These are phyloP conservation scores for Triticum timopheevii DNA, from an alignment of 176 grass and related monocot genomes.

Conservation along the genomic window DNA sequence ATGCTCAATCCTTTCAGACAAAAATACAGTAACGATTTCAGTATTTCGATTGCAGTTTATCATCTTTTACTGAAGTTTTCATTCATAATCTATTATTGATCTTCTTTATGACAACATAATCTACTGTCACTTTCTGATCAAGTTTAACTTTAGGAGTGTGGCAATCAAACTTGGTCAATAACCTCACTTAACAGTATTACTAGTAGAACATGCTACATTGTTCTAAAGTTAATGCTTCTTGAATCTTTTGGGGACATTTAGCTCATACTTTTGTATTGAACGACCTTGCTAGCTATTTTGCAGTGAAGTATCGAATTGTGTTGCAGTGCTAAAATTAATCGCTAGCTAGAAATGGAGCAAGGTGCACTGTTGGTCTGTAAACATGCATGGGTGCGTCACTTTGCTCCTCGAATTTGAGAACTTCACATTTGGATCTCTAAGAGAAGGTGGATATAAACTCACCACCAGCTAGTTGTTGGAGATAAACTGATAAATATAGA, in stretches of 20 bases:
- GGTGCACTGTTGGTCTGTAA: background rate
- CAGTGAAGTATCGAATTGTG: background rate
- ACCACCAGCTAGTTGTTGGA: background rate
- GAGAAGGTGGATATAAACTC: background rate
- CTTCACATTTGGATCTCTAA: background rate
- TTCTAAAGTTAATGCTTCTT: background rate
- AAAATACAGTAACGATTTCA: background rate
- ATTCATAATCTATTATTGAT: background rate
- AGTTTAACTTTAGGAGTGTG: background rate
- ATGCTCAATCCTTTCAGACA: constrained; percentile 16
- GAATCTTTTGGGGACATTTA: background rate
- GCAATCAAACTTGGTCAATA: background rate
- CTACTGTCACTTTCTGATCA: background rate
- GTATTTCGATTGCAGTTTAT: background rate
- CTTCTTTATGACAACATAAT: background rate
- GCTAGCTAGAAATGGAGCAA: background rate
- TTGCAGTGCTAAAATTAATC: background rate
- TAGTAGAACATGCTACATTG: background rate
- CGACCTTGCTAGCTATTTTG: background rate
- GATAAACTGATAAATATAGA: background rate
- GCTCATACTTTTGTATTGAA: background rate
- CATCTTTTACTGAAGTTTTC: background rate
- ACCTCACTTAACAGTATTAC: background rate
- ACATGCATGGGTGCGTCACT: background rate
- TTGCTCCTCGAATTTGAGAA: background rate